Conservation (phyloP, 2,329 filamentous ascomycete species). For the Claviceps monticola region DNA sequence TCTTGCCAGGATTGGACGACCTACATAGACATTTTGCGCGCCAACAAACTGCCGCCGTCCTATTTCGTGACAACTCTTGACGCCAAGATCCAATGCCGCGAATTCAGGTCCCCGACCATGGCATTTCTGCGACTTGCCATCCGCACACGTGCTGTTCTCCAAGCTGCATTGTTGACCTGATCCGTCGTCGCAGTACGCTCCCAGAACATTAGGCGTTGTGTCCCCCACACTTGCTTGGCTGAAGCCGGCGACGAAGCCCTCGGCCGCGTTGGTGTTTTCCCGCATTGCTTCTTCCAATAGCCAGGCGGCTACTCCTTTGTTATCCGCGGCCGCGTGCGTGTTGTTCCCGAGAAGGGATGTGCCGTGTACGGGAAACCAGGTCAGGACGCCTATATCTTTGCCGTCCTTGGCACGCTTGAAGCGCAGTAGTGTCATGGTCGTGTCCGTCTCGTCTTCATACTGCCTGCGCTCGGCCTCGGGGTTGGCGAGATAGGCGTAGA, state of each 20-base stretch:
- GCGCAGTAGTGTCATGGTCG: slow-evolving; percentile 58
- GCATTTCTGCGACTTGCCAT: slow-evolving; percentile 55
- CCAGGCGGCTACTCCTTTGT: slow-evolving; percentile 85
- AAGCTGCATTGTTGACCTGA: slow-evolving; percentile 57
- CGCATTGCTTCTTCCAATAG: slow-evolving; percentile 61
- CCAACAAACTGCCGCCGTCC: slow-evolving; percentile 56
- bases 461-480: slow-evolving; percentile 57
- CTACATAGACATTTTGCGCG: slow-evolving; percentile 32
- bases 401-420: slow-evolving; percentile 62
- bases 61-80: slow-evolving; percentile 63
- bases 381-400: slow-evolving; percentile 68
- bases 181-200: slow-evolving; percentile 81
- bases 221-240: slow-evolving; percentile 87
- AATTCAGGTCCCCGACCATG: slow-evolving; percentile 63
- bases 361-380: slow-evolving; percentile 86
- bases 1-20: slow-evolving; percentile 6
- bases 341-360: slow-evolving; percentile 88
- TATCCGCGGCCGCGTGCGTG: slow-evolving; percentile 83
- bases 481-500: slow-evolving; percentile 79
- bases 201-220: slow-evolving; percentile 75
- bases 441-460: slow-evolving; percentile 46
- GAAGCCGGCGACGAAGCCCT: slow-evolving; percentile 77
- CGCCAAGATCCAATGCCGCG: slow-evolving; percentile 52
- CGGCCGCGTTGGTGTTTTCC: slow-evolving; percentile 38
- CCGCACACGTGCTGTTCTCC: slow-evolving; percentile 70